phyloP scores from a whole-genome alignment of 2,329 filamentous ascomycete species.

The Zymoseptoria passerinii region DNA sequence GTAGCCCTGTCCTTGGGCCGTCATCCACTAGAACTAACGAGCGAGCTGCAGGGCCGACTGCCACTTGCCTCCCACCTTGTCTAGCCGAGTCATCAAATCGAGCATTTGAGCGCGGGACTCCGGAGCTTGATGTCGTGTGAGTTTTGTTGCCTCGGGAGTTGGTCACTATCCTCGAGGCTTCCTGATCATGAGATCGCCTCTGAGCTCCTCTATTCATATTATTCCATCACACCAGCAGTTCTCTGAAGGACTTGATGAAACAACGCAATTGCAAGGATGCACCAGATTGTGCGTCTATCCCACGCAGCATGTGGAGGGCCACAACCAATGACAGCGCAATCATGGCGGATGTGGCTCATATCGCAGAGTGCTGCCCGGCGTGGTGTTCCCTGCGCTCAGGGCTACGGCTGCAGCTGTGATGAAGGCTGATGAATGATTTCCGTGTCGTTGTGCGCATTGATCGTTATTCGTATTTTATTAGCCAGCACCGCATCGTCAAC shows the following conservation, averaged over 20 bases:
- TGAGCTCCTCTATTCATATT: neutral
- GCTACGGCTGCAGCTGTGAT: neutral
- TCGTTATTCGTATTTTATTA: neutral
- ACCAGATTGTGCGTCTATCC: neutral
- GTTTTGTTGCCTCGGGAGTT: neutral
- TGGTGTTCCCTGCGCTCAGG: neutral
- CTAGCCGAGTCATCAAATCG: neutral
- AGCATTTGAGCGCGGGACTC: neutral
- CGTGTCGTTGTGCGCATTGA: neutral
- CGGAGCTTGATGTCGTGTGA: neutral
- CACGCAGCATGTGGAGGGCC: neutral
- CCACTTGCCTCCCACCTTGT: neutral
- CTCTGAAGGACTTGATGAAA: neutral
- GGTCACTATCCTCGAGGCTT: neutral
- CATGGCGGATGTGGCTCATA: neutral
- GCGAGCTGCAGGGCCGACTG: neutral
- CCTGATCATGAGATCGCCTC: neutral
- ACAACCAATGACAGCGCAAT: neutral
- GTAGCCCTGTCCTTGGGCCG: neutral
- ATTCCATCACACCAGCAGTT: neutral
- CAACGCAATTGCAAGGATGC: neutral
- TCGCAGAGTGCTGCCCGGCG: neutral
- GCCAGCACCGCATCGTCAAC: neutral
- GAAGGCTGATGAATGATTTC: neutral
- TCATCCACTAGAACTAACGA: too few relatives aligned